These are phyloP conservation scores for Suhomyces choctaworum DNA, from an alignment of 1,139 yeast species.

Conservation along the genomic window DNA sequence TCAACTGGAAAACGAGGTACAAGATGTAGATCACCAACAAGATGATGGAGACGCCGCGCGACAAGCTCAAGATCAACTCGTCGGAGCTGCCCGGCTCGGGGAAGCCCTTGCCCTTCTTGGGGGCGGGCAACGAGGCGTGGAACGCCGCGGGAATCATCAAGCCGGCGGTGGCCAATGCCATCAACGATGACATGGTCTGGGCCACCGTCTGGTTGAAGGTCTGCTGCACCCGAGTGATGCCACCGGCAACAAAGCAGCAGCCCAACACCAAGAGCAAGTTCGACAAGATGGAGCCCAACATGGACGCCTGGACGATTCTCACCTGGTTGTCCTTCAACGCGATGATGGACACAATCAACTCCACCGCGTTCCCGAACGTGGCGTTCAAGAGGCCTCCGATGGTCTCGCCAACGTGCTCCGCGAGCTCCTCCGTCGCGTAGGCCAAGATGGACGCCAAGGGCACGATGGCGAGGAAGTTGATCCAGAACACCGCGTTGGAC, in stretches of 20 bases:
- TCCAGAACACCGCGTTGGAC: conserved; percentile 60
- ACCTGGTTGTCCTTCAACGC: conserved; percentile 86
- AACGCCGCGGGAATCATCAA: conserved; percentile 94
- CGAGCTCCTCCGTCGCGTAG: conserved; percentile 88
- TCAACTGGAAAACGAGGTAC: conserved; percentile 82
- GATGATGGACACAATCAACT: conserved; percentile 87
- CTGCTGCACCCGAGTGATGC: conserved; percentile 82
- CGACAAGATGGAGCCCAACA: conserved; percentile 91
- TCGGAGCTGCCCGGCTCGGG: conserved; percentile 46
- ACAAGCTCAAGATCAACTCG: conserved; percentile 63
- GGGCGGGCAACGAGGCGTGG: conserved; percentile 71
- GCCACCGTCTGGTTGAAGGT: conserved; percentile 94
- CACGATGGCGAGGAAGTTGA: conserved; percentile 86
- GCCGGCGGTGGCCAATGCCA: conserved; percentile 89
- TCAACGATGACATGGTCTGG: conserved; percentile 91
- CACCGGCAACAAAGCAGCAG: conserved; percentile 94
- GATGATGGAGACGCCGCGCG: conserved; percentile 85
- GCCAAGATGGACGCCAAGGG: conserved; percentile 91
- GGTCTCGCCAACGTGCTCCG: conserved; percentile 84
- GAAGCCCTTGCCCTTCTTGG: conserved; percentile 37
- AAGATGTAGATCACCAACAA: conserved; percentile 75
- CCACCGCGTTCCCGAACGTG: conserved; percentile 89
- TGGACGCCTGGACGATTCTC: conserved; percentile 92
- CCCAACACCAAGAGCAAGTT: conserved; percentile 88
- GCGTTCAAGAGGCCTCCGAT: conserved; percentile 93